Evolutionary conservation across 2,329 filamentous ascomycete genomes (phyloP), one percentile per base, ranked within the genome.

Genomic region (Decorospora gaudefroyi): DNA sequence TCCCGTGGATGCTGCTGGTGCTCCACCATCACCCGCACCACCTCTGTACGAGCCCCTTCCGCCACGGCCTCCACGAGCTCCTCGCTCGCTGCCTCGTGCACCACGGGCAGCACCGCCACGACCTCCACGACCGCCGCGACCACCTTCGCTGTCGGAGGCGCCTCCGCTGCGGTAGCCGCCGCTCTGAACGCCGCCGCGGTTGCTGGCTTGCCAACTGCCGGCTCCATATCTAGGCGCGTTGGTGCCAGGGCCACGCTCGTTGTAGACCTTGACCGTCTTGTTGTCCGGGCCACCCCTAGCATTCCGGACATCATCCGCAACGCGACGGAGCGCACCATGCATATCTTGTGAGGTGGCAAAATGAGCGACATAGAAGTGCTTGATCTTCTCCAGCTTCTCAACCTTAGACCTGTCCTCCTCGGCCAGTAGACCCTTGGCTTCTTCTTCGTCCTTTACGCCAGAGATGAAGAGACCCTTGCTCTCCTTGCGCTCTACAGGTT

Each of bases 391-490:
- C 42, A 82, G 71, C 62, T 76, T 77, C 41, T 82, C 72, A 54
- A 96, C 89, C 75, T 95, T 96, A 21, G 81, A 68, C 65, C 83
- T 85, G 65, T 96, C 90, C 61, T 95, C 88, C 9, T 93, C 85
- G 1, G 83, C 78, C 66, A 99, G 92, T 16, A 96, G 78, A 22
- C 88, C 85, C 43, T 86, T 85, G 25, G 89, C 86, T 49, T 91
- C 88, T 21, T 96, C 88, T 55, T 92, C 88, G 40, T 82, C 87
- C 61, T 85, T 88, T 15, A 91, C 84, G 62, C 91, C 91, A 74
- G 88, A 88, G 49, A 99, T 85, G 71, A 96, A 99, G 13, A 99
- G 81, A 34, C 88, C 92, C 61, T 90, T 86, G 57, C 86, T 89
- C 62, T 90, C 81, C 63, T 74, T 73, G 48, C 73, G 71, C 55